phyloP scores from a whole-genome alignment of 2,329 filamentous ascomycete species.

The Geoglossum cookeanum region DNA sequence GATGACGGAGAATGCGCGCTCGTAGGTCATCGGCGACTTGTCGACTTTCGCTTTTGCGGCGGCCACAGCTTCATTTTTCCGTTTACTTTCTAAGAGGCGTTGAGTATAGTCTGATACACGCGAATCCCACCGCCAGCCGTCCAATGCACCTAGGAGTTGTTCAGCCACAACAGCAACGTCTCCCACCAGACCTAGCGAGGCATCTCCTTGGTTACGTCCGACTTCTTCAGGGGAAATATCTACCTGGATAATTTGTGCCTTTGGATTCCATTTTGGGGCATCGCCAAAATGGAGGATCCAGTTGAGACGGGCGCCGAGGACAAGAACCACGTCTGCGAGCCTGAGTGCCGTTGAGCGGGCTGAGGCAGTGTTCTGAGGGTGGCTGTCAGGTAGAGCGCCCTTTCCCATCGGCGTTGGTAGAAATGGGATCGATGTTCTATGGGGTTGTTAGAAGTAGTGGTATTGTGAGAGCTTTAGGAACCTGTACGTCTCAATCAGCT shows the following conservation, averaged over 20 bases:
- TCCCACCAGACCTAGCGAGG: constrained; percentile 30
- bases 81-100: constrained; percentile 18
- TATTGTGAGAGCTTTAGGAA: background rate
- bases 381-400: constrained; percentile 34
- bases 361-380: constrained; percentile 31
- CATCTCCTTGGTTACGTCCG: constrained; percentile 29
- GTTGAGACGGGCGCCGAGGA: constrained; percentile 35
- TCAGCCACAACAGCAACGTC: constrained; percentile 30
- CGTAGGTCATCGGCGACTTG: constrained; percentile 29
- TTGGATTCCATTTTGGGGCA: constrained; percentile 32
- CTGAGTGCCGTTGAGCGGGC: constrained; percentile 34
- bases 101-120: constrained; percentile 17
- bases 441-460: background rate
- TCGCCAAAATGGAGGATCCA: constrained; percentile 40
- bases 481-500: constrained; percentile 22
- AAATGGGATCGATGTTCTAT: constrained; percentile 30
- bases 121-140: constrained; percentile 26
- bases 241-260: constrained; percentile 34
- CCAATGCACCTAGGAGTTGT: constrained; percentile 25
- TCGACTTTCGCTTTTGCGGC: constrained; percentile 22
- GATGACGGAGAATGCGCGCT: constrained; percentile 32
- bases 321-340: constrained; percentile 33
- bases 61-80: constrained; percentile 29
- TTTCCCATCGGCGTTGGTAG: constrained; percentile 41
- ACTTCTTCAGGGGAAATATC: constrained; percentile 35